These are phyloP conservation scores for Scopulariopsis brevicaulis DNA, from an alignment of 2,329 filamentous ascomycete genomes.

Conservation along the genomic window DNA sequence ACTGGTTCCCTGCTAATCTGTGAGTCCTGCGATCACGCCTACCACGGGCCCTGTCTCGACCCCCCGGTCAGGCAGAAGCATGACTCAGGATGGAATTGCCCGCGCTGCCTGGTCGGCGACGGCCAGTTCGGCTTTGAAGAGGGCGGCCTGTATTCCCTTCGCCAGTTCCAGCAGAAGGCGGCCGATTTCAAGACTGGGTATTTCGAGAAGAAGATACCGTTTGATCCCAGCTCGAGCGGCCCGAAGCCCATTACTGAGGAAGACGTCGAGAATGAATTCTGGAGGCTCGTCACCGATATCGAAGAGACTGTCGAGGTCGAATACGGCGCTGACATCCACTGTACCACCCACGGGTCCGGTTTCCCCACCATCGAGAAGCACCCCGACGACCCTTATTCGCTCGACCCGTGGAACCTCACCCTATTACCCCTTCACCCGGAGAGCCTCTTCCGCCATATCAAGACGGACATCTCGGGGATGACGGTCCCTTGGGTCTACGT, in stretches of 20 bases:
- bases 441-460: slow-evolving; percentile 92
- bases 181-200: slow-evolving; percentile 91
- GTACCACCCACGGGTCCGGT: slow-evolving; percentile 91
- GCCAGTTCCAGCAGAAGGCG: slow-evolving; percentile 92
- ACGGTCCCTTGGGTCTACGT: slow-evolving; percentile 99
- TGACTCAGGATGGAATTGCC: slow-evolving; percentile 90
- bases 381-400: slow-evolving; percentile 75
- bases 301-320: slow-evolving; percentile 96
- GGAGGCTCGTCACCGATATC: slow-evolving; percentile 85
- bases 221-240: slow-evolving; percentile 72
- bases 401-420: slow-evolving; percentile 93
- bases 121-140: slow-evolving; percentile 97
- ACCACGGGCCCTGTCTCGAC: slow-evolving; percentile 79
- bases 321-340: slow-evolving; percentile 96
- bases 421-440: slow-evolving; percentile 82
- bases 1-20: slow-evolving; percentile 62
- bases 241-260: slow-evolving; percentile 80
- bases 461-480: slow-evolving; percentile 97
- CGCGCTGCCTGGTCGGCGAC: slow-evolving; percentile 87
- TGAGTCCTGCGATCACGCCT: slow-evolving; percentile 85
- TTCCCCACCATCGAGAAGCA: slow-evolving; percentile 92
- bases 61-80: slow-evolving; percentile 69
- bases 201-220: slow-evolving; percentile 82
- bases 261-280: slow-evolving; percentile 93
- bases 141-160: slow-evolving; percentile 87